Evolutionary conservation across 1,139 yeast species (phyloP).

Genomic region (Zygosaccharomyces pseudobailii): DNA sequence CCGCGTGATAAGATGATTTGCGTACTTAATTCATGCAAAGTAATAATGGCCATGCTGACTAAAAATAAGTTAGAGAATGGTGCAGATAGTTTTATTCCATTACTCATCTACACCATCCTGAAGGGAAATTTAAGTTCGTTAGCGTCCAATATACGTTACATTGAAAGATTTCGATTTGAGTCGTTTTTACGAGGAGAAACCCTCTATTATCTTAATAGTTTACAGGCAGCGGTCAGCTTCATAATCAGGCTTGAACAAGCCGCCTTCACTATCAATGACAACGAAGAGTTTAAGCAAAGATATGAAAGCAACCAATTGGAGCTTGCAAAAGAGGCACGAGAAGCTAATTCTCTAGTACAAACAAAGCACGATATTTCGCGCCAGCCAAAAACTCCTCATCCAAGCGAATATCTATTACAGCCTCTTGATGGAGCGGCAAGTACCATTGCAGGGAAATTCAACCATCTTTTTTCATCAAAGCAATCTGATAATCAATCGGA

Average conservation of each 20-base stretch:
- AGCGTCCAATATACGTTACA: constrained; percentile 74
- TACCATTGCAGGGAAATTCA: constrained; percentile 25
- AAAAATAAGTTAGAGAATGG: constrained; percentile 62
- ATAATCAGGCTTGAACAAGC: constrained; percentile 55
- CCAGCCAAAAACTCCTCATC: constrained; percentile 6
- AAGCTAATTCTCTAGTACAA: background rate
- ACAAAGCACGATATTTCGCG: background rate
- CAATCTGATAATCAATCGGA: background rate
- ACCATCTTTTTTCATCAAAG: constrained; percentile 20
- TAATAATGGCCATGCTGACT: constrained; percentile 79
- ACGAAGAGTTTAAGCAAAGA: constrained; percentile 49
- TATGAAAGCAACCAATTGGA: constrained; percentile 36
- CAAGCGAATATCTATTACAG: constrained; percentile 18
- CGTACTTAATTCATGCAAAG: constrained; percentile 84
- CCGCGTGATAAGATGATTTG: constrained; percentile 95
- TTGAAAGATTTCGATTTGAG: constrained; percentile 73
- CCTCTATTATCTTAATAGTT: constrained; percentile 79
- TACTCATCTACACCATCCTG: constrained; percentile 72
- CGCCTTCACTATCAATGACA: constrained; percentile 61
- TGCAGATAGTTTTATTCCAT: constrained; percentile 90
- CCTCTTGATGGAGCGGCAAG: constrained; percentile 33
- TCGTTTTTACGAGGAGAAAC: constrained; percentile 83
- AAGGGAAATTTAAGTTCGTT: constrained; percentile 61
- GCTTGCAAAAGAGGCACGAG: constrained; percentile 1
- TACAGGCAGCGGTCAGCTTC: constrained; percentile 80